Percentiles rank a stretch among this genome's conserved stretches.
Conservation (phyloP, 2,329 filamentous ascomycete species). For the Clonostachys rosea region DNA sequence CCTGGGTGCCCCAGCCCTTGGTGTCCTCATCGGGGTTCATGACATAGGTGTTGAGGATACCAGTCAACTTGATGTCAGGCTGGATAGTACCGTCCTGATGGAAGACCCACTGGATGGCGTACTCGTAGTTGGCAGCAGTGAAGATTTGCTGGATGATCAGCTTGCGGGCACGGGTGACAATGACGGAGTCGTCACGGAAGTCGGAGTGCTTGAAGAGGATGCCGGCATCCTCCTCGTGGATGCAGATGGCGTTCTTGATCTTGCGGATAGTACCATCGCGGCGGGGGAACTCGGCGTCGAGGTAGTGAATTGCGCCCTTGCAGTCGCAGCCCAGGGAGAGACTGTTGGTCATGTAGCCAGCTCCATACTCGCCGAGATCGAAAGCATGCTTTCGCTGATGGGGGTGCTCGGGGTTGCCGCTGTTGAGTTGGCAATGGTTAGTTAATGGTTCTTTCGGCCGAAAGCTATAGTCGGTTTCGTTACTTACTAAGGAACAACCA, state of each 20-base stretch:
- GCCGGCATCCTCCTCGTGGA: slow-evolving; percentile 89
- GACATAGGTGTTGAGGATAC: slow-evolving; percentile 87
- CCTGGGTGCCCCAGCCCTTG: slow-evolving; percentile 84
- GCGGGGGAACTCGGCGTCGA: slow-evolving; percentile 83
- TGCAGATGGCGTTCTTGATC: slow-evolving; percentile 92
- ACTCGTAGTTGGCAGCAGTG: slow-evolving; percentile 95
- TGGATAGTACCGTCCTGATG: slow-evolving; percentile 85
- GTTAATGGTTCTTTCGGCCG: background rate
- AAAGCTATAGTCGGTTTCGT: background rate
- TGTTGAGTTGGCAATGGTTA: slow-evolving; percentile 7
- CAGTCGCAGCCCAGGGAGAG: slow-evolving; percentile 76
- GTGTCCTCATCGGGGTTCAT: slow-evolving; percentile 79
- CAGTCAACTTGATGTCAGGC: slow-evolving; percentile 86
- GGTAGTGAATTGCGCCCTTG: slow-evolving; percentile 87
- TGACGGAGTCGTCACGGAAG: slow-evolving; percentile 83
- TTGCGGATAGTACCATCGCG: slow-evolving; percentile 68
- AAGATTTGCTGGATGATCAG: slow-evolving; percentile 89
- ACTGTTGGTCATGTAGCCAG: slow-evolving; percentile 79
- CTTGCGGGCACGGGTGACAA: slow-evolving; percentile 82
- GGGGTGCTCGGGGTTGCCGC: slow-evolving; percentile 71
- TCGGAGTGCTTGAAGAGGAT: slow-evolving; percentile 94
- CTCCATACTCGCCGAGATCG: slow-evolving; percentile 76
- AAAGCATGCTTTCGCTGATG: slow-evolving; percentile 81
- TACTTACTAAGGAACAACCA: slow-evolving; percentile 78
- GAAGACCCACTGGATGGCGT: slow-evolving; percentile 38